A percentile compares a stretch with the other conserved stretches of the same genome.
phyloP scores from a whole-genome alignment of 2,329 filamentous ascomycete species.

The Phaeomoniella chlamydospora region DNA sequence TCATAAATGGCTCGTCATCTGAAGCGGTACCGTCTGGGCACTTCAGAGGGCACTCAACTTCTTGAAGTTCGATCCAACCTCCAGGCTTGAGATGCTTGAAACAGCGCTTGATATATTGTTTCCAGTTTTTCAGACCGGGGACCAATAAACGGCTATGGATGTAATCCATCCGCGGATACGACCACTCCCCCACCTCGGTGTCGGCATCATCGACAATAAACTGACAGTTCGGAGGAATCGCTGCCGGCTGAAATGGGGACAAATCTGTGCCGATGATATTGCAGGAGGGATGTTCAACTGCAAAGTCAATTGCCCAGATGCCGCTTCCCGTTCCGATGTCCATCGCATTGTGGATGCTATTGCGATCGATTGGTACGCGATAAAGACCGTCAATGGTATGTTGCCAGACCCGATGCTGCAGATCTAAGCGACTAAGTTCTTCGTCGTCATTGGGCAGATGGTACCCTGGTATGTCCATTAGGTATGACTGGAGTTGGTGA shows the following conservation, averaged over 20 bases:
- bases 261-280: slow-evolving; percentile 21
- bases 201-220: slow-evolving; percentile 18
- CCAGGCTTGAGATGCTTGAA: slow-evolving; percentile 14
- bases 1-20: slow-evolving; percentile 9
- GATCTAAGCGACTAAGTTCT: background rate
- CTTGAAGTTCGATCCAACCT: slow-evolving; percentile 22
- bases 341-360: slow-evolving; percentile 7
- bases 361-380: background rate
- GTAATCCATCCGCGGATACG: slow-evolving; percentile 11
- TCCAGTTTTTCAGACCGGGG: slow-evolving; percentile 12
- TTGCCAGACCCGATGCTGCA: slow-evolving; percentile 2
- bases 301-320: slow-evolving; percentile 9
- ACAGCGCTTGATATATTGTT: slow-evolving; percentile 9
- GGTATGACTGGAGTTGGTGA: background rate
- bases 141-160: slow-evolving; percentile 16
- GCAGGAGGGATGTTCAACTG: slow-evolving; percentile 13
- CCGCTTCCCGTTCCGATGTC: slow-evolving; percentile 8
- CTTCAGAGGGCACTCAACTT: slow-evolving; percentile 12
- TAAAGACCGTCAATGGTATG: slow-evolving; percentile 1
- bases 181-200: slow-evolving; percentile 13
- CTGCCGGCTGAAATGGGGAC: slow-evolving; percentile 18
- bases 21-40: slow-evolving; percentile 13
- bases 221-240: slow-evolving; percentile 13
- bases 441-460: background rate
- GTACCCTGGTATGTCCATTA: background rate